Evolutionary conservation across 1,284 basidiomycete genomes (phyloP).

Genomic region (Ustilago vetiveriae): DNA sequence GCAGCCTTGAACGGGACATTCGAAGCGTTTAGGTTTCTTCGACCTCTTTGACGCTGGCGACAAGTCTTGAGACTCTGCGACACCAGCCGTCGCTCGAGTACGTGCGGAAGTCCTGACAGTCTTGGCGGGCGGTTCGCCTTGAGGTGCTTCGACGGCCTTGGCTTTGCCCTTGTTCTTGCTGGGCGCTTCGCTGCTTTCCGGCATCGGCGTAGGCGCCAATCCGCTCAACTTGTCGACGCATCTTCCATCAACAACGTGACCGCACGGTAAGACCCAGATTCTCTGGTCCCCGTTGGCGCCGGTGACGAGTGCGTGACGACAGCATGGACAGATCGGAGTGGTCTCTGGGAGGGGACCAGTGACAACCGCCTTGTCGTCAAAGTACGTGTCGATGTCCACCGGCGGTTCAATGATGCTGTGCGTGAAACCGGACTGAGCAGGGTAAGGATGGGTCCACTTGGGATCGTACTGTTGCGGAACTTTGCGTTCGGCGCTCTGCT

Average conservation of each 20-base stretch:
- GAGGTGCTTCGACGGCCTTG: constrained; percentile 21
- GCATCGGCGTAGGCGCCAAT: not conserved
- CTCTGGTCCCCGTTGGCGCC: constrained; percentile 49
- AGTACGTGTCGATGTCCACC: constrained; percentile 58
- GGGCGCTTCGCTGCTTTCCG: not conserved
- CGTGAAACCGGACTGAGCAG: constrained; percentile 34
- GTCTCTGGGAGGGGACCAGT: constrained; percentile 57
- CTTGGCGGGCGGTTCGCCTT: constrained; percentile 21
- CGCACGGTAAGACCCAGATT: constrained; percentile 60
- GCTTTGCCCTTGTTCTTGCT: constrained; percentile 35
- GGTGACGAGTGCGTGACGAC: constrained; percentile 51
- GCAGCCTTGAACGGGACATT: constrained; percentile 58
- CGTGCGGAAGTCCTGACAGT: constrained; percentile 10
- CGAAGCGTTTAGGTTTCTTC: constrained; percentile 46
- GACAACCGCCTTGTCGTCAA: constrained; percentile 52
- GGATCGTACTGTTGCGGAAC: constrained; percentile 42
- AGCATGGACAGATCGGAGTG: constrained; percentile 59
- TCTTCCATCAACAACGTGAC: constrained; percentile 60
- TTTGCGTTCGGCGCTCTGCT: constrained; percentile 22
- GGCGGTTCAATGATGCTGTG: constrained; percentile 59
- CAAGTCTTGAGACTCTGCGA: not conserved
- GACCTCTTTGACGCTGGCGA: constrained; percentile 20
- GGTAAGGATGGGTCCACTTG: constrained; percentile 51
- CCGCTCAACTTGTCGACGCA: constrained; percentile 54
- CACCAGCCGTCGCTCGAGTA: constrained; percentile 7